Evolutionary conservation across 108 stramenopile genomes (phyloP), one percentile per base, ranked within the genome.

Genomic region (Nannochloropsis gaditana): DNA sequence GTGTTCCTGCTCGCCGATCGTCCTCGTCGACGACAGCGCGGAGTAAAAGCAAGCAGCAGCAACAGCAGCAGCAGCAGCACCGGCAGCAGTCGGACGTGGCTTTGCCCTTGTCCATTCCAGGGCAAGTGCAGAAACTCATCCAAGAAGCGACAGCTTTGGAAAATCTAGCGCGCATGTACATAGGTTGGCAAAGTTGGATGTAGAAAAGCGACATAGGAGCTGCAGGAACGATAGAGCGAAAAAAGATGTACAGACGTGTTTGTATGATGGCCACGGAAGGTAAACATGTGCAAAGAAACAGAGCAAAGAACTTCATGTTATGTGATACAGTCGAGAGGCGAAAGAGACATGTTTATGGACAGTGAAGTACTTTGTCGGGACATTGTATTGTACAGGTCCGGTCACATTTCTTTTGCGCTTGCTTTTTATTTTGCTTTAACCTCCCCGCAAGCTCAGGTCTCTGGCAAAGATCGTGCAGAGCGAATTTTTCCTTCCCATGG

Each of bases 101-200:
- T 10, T 59, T 92, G 2, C 92, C 92, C 41, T 88, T 93, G 42
- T 91, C 91, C 11, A 91, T 93, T n/a, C 90, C 87, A 44, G 92
- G 92, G 43, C 91, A 93, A 86, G 92, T 90, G 41, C 89, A 93
- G 85, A 84, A 90, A 9, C 91, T 93, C 47, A 90, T 93, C 84
- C 45, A 86, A 17, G 93, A 93, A 43, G 92, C 93, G 9, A 93
- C 93, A 10, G 83, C 85, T 31, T 84, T 79, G 19, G 85, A 83
- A 79, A 93, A 93, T 21, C 89, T 93, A 8, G 85, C 83, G 42
- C 88, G 82, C 9, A 90, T 93, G 91, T 93, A 91, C 83, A 44
- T 92, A 8, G 93, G 93, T 6, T 92, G 92, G 92, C 86, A 84
- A 86, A 86, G 86, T n/a, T 90, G 89, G 89, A 44, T 88, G 84